Evolutionary conservation across 345 rosid species (phyloP).

Genomic region (Ceriops zippeliana): DNA sequence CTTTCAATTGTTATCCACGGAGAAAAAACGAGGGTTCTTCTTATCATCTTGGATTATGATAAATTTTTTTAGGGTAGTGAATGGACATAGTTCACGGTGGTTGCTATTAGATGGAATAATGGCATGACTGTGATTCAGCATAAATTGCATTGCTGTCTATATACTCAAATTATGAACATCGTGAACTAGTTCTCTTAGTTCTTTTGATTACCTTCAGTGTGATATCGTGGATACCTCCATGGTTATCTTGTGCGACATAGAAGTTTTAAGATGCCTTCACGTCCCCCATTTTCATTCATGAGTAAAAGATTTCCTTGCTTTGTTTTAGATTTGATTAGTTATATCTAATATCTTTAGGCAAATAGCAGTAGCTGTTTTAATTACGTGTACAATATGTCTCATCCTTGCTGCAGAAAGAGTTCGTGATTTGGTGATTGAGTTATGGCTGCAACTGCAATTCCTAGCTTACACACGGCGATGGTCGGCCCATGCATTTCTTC

Average conservation of each 20-base stretch:
- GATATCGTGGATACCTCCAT: neutral
- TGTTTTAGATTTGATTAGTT: neutral
- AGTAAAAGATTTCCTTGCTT: neutral
- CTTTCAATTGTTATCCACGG: neutral
- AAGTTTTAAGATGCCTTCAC: neutral
- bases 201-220: neutral
- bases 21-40: neutral
- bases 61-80: neutral
- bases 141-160: neutral
- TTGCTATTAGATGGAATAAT: neutral
- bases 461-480: slow-evolving; percentile 30
- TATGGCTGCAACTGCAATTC: slow-evolving; percentile 41
- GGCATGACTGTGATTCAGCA: neutral
- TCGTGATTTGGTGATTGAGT: slow-evolving; percentile 11
- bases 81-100: neutral
- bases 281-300: neutral
- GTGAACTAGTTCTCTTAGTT: neutral
- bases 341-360: neutral
- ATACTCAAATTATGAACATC: neutral
- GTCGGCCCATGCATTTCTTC: slow-evolving; percentile 30
- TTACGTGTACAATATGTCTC: neutral
- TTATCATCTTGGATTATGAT: neutral
- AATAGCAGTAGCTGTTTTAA: neutral
- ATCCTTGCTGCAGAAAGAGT: slow-evolving; percentile 1
- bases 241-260: neutral